Conservation (phyloP, 257 asterid genomes). For the Ocimum tenuiflorum region DNA sequence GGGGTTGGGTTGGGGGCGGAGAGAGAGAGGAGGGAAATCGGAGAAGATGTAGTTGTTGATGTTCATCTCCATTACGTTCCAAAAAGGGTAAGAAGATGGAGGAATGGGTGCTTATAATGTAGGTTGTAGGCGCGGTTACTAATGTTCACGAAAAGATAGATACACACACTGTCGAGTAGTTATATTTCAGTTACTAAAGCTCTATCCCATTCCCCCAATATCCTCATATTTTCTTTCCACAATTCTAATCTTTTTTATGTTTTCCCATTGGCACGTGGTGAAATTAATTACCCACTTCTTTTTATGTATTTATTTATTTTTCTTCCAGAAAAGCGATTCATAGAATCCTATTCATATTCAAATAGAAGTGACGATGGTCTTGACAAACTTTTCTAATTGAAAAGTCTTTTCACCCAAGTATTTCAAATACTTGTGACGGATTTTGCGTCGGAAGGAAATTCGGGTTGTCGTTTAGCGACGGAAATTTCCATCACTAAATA, state of each 20-base stretch:
- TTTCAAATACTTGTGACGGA: no score
- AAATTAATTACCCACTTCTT: not conserved
- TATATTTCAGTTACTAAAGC: slow-evolving; percentile 18
- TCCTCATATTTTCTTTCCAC: not conserved
- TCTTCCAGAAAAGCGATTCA: no score
- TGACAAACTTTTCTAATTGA: no score
- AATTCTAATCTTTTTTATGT: not conserved
- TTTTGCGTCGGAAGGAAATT: no score
- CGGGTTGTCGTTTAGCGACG: no score
- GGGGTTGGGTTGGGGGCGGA: slow-evolving; percentile 10
- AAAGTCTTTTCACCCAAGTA: no score
- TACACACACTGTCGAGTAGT: slow-evolving; percentile 7
- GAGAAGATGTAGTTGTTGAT: not conserved
- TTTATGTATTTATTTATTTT: no score
- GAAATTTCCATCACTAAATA: no score
- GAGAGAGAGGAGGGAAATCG: slow-evolving; percentile 5
- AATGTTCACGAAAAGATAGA: not conserved
- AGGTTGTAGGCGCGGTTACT: slow-evolving; percentile 9
- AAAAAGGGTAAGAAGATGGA: slow-evolving; percentile 20
- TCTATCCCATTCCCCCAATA: not conserved
- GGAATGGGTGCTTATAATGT: slow-evolving; percentile 2
- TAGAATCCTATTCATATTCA: no score
- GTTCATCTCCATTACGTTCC: slow-evolving; percentile 13
- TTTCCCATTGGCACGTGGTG: not conserved
- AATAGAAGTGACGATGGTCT: no score